phyloP scores from a whole-genome alignment of 208 protist genomes.

The Leishmania turanica region DNA sequence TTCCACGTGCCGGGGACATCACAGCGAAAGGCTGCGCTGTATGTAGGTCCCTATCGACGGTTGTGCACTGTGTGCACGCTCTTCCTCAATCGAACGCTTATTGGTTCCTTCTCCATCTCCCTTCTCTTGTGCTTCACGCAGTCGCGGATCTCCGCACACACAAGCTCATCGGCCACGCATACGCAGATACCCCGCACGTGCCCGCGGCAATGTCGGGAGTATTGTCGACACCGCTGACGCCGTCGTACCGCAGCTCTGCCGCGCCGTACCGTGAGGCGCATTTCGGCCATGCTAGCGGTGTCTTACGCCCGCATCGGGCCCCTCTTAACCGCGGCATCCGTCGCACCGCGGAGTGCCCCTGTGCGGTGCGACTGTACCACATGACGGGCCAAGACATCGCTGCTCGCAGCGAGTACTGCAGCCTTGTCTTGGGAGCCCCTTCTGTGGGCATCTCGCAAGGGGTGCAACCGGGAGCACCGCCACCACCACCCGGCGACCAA shows the following conservation, averaged over 20 bases:
- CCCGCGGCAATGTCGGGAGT: background rate
- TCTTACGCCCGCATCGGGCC: background rate
- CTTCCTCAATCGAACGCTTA: background rate
- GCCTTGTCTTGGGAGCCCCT: conserved; percentile 32
- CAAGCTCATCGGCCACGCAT: background rate
- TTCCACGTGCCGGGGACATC: too few relatives aligned
- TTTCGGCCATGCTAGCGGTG: background rate
- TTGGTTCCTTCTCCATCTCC: background rate
- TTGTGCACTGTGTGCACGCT: background rate
- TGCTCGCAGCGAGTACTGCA: conserved; percentile 36
- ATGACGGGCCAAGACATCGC: conserved; percentile 22
- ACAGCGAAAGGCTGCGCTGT: too few relatives aligned
- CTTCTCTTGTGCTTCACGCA: background rate
- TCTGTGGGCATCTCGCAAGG: conserved; percentile 27
- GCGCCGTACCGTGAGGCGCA: background rate
- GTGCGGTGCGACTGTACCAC: conserved; percentile 48
- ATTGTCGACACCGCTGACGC: background rate
- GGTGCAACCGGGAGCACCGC: background rate
- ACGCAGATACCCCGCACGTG: background rate
- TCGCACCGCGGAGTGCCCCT: conserved; percentile 48
- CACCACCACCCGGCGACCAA: background rate
- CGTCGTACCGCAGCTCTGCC: background rate
- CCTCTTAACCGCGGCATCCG: conserved; percentile 26
- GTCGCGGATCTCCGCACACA: background rate
- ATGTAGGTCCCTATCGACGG: background rate